Evolutionary conservation across 805 yeast genomes (phyloP).

Genomic region (Brettanomyces sp.): DNA sequence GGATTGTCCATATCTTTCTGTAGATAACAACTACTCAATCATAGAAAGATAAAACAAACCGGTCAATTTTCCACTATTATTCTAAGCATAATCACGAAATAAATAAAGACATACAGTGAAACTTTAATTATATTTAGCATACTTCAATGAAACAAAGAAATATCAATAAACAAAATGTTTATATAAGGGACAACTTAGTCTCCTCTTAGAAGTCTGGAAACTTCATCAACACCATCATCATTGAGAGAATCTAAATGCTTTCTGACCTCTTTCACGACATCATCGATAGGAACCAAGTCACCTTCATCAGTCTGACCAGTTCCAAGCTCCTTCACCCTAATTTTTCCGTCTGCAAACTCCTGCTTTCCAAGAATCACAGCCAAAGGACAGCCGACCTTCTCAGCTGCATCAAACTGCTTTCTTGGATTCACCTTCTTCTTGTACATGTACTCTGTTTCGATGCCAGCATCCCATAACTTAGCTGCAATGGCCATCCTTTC

Average conservation of each 20-base stretch:
- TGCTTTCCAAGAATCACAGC: slow-evolving; percentile 95
- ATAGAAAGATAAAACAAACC: too few species aligned
- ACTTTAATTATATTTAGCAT: too few species aligned
- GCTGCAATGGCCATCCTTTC: slow-evolving; percentile 88
- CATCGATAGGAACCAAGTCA: slow-evolving; percentile 54
- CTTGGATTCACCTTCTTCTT: slow-evolving; percentile 90
- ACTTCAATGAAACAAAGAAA: too few species aligned
- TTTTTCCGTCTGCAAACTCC: slow-evolving; percentile 71
- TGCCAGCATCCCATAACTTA: slow-evolving; percentile 77
- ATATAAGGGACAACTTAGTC: not conserved
- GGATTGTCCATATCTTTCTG: too few species aligned
- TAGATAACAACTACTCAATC: too few species aligned
- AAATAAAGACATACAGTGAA: too few species aligned
- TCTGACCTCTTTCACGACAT: slow-evolving; percentile 43
- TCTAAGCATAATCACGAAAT: too few species aligned
- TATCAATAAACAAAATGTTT: too few species aligned
- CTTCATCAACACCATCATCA: slow-evolving; percentile 50
- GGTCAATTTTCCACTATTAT: too few species aligned
- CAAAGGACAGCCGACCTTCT: slow-evolving; percentile 80
- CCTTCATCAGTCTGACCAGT: slow-evolving; percentile 80
- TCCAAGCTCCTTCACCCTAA: slow-evolving; percentile 83
- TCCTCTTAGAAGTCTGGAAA: slow-evolving; percentile 40
- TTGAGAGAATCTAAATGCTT: slow-evolving; percentile 28
- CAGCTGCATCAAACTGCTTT: slow-evolving; percentile 97
- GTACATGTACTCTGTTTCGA: slow-evolving; percentile 85